Percentiles rank a stretch among this genome's conserved stretches.
phyloP scores from a whole-genome alignment of 106 monocot genomes.

The Phalaenopsis equestris region DNA sequence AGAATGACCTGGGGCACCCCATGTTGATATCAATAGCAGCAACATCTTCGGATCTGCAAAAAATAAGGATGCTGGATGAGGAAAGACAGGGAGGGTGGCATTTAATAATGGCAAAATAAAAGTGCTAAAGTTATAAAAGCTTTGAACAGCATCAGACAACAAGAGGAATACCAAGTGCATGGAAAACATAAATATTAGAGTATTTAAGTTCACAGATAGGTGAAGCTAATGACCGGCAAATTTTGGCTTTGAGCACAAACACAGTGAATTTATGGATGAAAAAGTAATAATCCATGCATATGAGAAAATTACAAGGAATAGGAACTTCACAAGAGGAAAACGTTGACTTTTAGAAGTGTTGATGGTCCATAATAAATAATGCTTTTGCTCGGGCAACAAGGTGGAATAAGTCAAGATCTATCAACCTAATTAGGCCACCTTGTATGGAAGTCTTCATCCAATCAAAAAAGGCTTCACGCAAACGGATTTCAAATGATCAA shows the following conservation, averaged over 20 bases:
- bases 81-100: neutral
- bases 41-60: conserved; percentile 74
- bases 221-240: neutral
- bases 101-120: conserved; percentile 1
- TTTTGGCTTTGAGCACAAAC: neutral
- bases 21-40: conserved; percentile 98
- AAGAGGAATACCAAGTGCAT: neutral
- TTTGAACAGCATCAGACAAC: too few species aligned
- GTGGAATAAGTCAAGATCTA: neutral
- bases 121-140: too few species aligned
- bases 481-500: neutral
- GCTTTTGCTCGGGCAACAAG: neutral
- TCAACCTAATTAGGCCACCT: neutral
- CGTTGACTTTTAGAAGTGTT: neutral
- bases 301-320: neutral
- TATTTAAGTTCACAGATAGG: too few species aligned
- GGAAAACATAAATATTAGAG: neutral
- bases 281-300: neutral
- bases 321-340: neutral
- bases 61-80: neutral
- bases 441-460: neutral
- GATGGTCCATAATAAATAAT: neutral
- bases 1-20: conserved; percentile 95
- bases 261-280: neutral
- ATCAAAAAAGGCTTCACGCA: neutral